phyloP scores from a whole-genome alignment of 2,329 filamentous ascomycete species.

The Clarireedia paspali region DNA sequence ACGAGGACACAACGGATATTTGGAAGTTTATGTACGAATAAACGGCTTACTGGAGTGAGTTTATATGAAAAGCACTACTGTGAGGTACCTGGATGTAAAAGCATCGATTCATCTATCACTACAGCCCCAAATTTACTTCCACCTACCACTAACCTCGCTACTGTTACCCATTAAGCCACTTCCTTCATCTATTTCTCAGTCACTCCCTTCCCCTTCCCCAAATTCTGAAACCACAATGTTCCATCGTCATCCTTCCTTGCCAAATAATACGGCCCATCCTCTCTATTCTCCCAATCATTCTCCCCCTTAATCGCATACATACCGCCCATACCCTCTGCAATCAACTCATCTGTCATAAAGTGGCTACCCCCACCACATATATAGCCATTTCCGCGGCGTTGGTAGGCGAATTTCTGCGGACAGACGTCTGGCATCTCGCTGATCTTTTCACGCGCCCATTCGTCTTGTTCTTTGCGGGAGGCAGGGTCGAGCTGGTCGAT shows the following conservation, averaged over 20 bases:
- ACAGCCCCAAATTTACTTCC: too few species aligned
- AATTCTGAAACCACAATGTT: neutral
- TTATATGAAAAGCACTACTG: too few species aligned
- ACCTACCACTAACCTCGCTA: too few species aligned
- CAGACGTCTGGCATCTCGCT: slow-evolving; percentile 4
- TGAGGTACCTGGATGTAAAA: too few species aligned
- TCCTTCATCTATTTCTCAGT: too few species aligned
- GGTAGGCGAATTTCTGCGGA: slow-evolving; percentile 7
- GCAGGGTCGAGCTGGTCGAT: slow-evolving; percentile 2
- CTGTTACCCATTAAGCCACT: too few species aligned
- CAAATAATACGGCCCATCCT: slow-evolving; percentile 2
- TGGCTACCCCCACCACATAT: slow-evolving; percentile 14
- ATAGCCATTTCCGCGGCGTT: slow-evolving; percentile 14
- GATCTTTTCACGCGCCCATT: slow-evolving; percentile 13
- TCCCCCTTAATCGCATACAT: slow-evolving; percentile 7
- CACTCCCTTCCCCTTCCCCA: neutral
- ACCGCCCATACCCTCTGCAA: slow-evolving; percentile 17
- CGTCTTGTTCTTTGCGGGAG: slow-evolving; percentile 14
- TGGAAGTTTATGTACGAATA: too few species aligned
- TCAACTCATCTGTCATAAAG: slow-evolving; percentile 15
- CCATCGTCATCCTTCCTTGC: neutral
- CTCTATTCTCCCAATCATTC: slow-evolving; percentile 4
- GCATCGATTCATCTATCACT: too few species aligned
- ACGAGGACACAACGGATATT: too few species aligned
- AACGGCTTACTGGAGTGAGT: too few species aligned